Conservation (phyloP, 2,329 filamentous ascomycete genomes). For the Scortechinia acanthostroma region DNA sequence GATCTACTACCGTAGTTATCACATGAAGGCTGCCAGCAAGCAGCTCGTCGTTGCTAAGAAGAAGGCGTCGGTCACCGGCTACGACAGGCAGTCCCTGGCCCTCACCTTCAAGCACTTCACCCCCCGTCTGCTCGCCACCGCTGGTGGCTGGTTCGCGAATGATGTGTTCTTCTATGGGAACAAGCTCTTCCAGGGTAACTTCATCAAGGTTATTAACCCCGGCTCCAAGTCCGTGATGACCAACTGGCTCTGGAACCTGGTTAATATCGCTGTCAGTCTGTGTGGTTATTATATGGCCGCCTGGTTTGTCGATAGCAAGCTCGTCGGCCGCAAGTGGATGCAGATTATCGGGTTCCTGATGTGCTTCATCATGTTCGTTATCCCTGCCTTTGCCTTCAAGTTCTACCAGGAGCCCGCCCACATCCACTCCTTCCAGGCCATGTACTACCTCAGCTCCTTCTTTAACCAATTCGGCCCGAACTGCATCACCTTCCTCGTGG, state of each 20-base stretch:
- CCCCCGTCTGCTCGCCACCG: conserved; percentile 77
- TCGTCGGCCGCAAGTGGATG: conserved; percentile 95
- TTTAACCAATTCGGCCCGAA: conserved; percentile 99
- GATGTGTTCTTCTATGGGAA: conserved; percentile 99
- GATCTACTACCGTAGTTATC: conserved; percentile 89
- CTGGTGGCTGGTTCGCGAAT: conserved; percentile 88
- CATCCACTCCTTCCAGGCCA: conserved; percentile 87
- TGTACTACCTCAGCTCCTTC: conserved; percentile 97
- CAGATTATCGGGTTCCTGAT: conserved; percentile 88
- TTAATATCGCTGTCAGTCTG: conserved; percentile 82
- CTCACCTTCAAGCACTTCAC: conserved; percentile 79
- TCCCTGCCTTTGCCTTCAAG: conserved; percentile 80
- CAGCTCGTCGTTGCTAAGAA: conserved; percentile 78
- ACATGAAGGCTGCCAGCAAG: conserved; percentile 83
- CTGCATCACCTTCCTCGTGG: conserved; percentile 89
- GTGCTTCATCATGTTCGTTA: conserved; percentile 87
- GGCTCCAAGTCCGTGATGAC: conserved; percentile 69
- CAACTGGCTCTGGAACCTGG: conserved; percentile 84
- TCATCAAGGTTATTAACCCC: conserved; percentile 75
- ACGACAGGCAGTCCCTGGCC: conserved; percentile 77
- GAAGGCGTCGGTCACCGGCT: conserved; percentile 80
- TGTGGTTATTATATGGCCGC: conserved; percentile 85
- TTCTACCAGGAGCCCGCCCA: conserved; percentile 70
- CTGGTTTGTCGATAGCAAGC: conserved; percentile 87
- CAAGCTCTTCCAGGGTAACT: conserved; percentile 91